Percentiles rank a stretch among this genome's conserved stretches.
These are phyloP conservation scores for Hyphodiscus sp. DNA, from an alignment of 2,329 filamentous ascomycete species.

Conservation along the genomic window DNA sequence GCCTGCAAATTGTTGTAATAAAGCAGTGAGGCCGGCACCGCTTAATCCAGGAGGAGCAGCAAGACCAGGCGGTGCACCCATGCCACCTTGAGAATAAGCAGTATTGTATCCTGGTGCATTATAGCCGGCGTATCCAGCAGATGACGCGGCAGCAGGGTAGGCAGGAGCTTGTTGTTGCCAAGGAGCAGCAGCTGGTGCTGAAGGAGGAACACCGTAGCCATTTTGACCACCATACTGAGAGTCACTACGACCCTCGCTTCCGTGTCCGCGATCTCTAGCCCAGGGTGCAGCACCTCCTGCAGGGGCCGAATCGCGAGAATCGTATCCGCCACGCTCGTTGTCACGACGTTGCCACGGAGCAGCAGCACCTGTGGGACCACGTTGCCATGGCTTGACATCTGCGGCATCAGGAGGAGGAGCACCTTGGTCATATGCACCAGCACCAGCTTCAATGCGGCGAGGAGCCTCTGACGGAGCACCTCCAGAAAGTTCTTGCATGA, in stretches of 20 bases:
- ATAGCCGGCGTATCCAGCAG: constrained; percentile 53
- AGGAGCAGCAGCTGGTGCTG: constrained; percentile 39
- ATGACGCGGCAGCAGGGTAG: constrained; percentile 32
- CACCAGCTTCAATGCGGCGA: constrained; percentile 81
- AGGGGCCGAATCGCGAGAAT: constrained; percentile 27
- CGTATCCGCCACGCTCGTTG: constrained; percentile 36
- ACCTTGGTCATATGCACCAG: constrained; percentile 51
- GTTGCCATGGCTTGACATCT: constrained; percentile 80
- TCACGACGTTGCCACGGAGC: constrained; percentile 63
- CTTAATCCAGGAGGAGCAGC: constrained; percentile 41
- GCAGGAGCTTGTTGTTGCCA: constrained; percentile 38
- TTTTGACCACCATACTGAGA: constrained; percentile 42
- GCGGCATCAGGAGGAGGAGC: constrained; percentile 36
- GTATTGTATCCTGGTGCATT: constrained; percentile 38
- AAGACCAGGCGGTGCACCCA: constrained; percentile 38
- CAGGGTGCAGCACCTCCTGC: constrained; percentile 50
- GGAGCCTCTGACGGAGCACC: constrained; percentile 56
- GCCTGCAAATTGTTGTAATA: constrained; percentile 58
- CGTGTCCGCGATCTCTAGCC: constrained; percentile 49
- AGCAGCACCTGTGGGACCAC: constrained; percentile 73
- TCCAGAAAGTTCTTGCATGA: constrained; percentile 94
- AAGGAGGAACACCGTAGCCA: constrained; percentile 42
- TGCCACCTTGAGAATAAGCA: constrained; percentile 36
- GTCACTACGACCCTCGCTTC: constrained; percentile 37
- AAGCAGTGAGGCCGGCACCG: constrained; percentile 53